Evolutionary conservation across 1,284 basidiomycete genomes (phyloP).

Genomic region (Ceratobasidium sp.): DNA sequence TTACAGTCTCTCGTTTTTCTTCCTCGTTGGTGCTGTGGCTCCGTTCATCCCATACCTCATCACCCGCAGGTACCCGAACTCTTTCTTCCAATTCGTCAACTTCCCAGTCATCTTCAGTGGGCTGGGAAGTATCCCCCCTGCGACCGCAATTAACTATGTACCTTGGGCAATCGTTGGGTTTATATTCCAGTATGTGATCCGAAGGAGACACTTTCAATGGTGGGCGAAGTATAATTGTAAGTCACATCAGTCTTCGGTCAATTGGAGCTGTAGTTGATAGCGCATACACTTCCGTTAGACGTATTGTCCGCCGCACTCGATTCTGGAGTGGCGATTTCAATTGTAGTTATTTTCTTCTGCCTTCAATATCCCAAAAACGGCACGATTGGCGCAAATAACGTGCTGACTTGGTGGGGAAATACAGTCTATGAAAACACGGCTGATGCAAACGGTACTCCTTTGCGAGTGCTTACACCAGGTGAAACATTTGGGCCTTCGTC

Average conservation of each 20-base stretch:
- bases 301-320: constrained; percentile 65
- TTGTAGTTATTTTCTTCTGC: constrained; percentile 68
- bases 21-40: constrained; percentile 55
- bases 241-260: constrained; percentile 42
- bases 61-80: constrained; percentile 55
- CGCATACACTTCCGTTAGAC: constrained; percentile 57
- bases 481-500: constrained; percentile 50
- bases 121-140: constrained; percentile 56
- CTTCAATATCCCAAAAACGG: constrained; percentile 61
- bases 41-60: constrained; percentile 54
- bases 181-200: constrained; percentile 67
- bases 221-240: constrained; percentile 70
- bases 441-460: constrained; percentile 53
- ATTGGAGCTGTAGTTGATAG: constrained; percentile 59
- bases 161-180: constrained; percentile 63
- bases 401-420: constrained; percentile 64
- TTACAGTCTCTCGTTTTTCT: constrained; percentile 56
- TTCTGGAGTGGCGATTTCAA: constrained; percentile 64
- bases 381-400: constrained; percentile 54
- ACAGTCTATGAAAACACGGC: constrained; percentile 52
- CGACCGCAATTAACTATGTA: constrained; percentile 61
- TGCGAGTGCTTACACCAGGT: constrained; percentile 50
- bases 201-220: constrained; percentile 66
- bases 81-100: constrained; percentile 56
- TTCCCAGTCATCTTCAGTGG: constrained; percentile 59